Conservation (phyloP, 108 stramenopile genomes). For the Cyclotella cryptica region DNA sequence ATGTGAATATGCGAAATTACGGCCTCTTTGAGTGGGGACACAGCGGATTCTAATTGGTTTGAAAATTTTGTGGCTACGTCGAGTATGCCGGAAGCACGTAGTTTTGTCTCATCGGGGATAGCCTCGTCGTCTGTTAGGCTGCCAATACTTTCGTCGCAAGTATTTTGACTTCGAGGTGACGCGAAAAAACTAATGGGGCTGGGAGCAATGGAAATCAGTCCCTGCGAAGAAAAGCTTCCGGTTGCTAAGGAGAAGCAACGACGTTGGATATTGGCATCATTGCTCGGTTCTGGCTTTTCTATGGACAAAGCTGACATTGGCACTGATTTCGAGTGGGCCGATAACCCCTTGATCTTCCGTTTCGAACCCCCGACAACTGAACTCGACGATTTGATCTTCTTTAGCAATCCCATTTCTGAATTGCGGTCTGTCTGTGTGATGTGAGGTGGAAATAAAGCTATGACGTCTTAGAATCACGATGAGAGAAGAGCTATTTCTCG, state of each 20-base stretch:
- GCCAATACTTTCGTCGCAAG: background rate
- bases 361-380: background rate
- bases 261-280: background rate
- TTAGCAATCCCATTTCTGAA: background rate
- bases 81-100: background rate
- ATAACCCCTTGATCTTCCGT: background rate
- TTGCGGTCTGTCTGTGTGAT: too few relatives aligned
- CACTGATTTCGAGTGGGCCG: background rate
- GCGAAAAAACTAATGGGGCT: background rate
- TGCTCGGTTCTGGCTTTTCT: background rate
- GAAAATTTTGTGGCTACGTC: background rate
- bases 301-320: background rate
- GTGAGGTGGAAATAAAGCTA: too few relatives aligned
- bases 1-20: constrained; percentile 12
- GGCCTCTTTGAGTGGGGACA: background rate
- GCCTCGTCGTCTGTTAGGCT: background rate
- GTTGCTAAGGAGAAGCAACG: constrained; percentile 1
- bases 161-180: background rate
- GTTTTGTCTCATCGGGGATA: background rate
- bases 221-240: background rate
- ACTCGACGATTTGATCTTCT: background rate
- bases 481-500: too few relatives aligned
- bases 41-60: background rate
- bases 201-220: background rate
- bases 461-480: too few relatives aligned